phyloP scores from a whole-genome alignment of 306 rosid genomes.

The Glycine latifolia region DNA sequence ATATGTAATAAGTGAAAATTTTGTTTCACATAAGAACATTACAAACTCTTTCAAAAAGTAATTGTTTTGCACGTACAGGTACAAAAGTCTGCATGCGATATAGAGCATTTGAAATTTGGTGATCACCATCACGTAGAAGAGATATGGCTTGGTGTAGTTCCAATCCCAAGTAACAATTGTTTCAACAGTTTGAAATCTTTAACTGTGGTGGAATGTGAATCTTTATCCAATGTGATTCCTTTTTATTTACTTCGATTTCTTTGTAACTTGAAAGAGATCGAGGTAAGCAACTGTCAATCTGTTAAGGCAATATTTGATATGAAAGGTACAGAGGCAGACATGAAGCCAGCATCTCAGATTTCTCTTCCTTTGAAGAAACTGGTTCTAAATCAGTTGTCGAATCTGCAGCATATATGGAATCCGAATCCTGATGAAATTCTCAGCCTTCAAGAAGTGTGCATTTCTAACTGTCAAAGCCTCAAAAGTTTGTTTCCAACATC shows the following conservation, averaged over 20 bases:
- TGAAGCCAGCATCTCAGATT: background rate
- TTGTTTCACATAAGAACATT: background rate
- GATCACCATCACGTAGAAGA: background rate
- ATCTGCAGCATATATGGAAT: constrained; percentile 47
- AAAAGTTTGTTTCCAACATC: constrained; percentile 36
- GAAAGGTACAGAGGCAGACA: background rate
- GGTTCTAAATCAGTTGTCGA: constrained; percentile 40
- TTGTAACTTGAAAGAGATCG: constrained; percentile 6
- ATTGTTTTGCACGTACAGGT: background rate
- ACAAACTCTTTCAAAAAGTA: background rate
- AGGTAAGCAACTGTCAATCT: constrained; percentile 8
- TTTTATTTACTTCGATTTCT: background rate
- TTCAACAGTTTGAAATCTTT: constrained; percentile 27
- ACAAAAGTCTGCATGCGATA: background rate
- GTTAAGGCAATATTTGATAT: constrained; percentile 32
- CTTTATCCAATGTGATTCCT: constrained; percentile 12
- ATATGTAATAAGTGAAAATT: background rate
- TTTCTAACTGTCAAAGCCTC: constrained; percentile 37
- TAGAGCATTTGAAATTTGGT: background rate
- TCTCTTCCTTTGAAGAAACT: constrained; percentile 35
- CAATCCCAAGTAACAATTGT: background rate
- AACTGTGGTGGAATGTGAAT: background rate
- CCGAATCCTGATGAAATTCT: constrained; percentile 25
- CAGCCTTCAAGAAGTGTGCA: background rate
- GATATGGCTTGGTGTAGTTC: constrained; percentile 22